Base-by-base conservation (phyloP, 2,329 filamentous ascomycete genomes). In the Cercospora sojina region DNA sequence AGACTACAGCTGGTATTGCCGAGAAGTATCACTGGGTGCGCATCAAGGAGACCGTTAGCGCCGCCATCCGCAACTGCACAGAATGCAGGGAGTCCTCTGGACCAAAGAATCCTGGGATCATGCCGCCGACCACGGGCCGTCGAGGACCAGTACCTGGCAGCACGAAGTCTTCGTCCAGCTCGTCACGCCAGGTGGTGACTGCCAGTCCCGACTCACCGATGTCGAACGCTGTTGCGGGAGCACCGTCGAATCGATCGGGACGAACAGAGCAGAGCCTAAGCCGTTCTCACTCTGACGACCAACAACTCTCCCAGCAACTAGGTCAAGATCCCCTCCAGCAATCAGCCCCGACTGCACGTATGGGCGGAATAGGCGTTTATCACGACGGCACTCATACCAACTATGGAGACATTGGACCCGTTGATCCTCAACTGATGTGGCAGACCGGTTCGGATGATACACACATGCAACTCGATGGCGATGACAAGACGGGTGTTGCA, bases 1-100 rank as follows among this genome's bases (percentile, higher is more conserved):
- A 97, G 82, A 98, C 94, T 0, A 98, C 94, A 0, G 93, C 94
- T 20, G 90, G 89, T 20, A 97, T 99, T 74, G 92, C 94, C 10
- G 92, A 97, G 77, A 91, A 90, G 75, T 97, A 94, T 77, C 95
- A 98, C 80, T 99, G 95, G 95, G 93, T 96, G 57, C 88, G 94
- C 68, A 98, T 98, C 82, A 99, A 98, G 79, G 93, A 97, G 80
- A 98, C 94, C 0, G 95, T 97, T 68, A 95, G 91, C 77, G 89
- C 94, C 77, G 93, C 97, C 73, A 97, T 98, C 79, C 90, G 91
- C 73, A 94, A 95, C 74, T 99, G 95, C 79, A 81, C 86, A 7
- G 90, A 96, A 77, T 98, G 94, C 82, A 96, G 94, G 80, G 92
- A 96, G 16, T 61, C 68, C 91, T 82, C 84, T 32, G 81, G 84